Conservation (phyloP, 805 yeast species). For the Saccharomyces eubayanus region DNA sequence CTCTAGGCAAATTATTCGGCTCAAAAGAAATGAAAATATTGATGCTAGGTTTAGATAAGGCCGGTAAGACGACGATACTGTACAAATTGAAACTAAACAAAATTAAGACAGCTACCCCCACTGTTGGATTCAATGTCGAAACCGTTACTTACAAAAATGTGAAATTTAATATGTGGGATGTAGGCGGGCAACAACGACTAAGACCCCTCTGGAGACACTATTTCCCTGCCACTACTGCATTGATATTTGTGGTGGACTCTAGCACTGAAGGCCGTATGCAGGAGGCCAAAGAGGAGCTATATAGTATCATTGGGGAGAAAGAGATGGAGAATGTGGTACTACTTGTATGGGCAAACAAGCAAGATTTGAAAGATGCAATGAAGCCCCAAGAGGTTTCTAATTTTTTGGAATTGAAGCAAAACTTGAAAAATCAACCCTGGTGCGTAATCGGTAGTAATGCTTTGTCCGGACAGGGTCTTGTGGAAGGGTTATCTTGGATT, state of each 20-base stretch:
- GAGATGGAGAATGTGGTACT: conserved; percentile 74
- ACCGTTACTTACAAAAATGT: conserved; percentile 75
- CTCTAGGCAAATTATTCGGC: conserved; percentile 42
- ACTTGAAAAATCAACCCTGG: conserved; percentile 67
- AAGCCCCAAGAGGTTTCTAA: conserved; percentile 77
- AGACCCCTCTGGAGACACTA: conserved; percentile 94
- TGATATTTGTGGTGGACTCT: conserved; percentile 84
- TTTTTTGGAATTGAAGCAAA: conserved; percentile 50
- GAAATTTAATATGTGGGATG: conserved; percentile 86
- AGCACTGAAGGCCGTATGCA: conserved; percentile 63
- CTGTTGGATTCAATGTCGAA: conserved; percentile 90
- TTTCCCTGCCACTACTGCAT: conserved; percentile 85
- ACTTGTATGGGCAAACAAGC: conserved; percentile 83
- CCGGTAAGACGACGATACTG: conserved; percentile 84
- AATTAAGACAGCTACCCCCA: conserved; percentile 74
- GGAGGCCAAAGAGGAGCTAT: conserved; percentile 70
- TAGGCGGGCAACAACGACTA: conserved; percentile 91
- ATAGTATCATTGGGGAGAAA: conserved; percentile 70
- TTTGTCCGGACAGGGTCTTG: conserved; percentile 79
- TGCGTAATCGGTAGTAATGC: conserved; percentile 89
- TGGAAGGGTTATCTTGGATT: conserved; percentile 83
- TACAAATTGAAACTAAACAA: conserved; percentile 76
- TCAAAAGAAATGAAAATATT: conserved; percentile 57
- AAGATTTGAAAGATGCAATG: conserved; percentile 63
- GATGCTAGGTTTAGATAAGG: conserved; percentile 88